Conservation (phyloP, 2,329 filamentous ascomycete species). For the Colletotrichum sp. region DNA sequence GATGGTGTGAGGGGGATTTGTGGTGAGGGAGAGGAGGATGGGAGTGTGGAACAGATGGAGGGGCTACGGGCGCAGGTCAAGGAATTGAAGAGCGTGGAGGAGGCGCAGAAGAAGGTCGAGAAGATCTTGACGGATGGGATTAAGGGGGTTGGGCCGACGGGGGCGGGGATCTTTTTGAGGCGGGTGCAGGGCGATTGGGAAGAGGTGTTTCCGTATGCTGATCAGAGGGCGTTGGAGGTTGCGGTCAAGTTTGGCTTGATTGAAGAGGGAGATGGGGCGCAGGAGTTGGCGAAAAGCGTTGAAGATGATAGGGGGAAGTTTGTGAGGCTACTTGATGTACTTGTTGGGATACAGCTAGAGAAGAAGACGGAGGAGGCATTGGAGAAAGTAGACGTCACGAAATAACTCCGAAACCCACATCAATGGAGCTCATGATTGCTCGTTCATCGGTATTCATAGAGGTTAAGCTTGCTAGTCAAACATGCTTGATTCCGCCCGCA, state of each 20-base stretch:
- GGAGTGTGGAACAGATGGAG: not conserved
- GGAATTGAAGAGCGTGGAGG: fast-evolving
- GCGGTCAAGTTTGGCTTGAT: not conserved
- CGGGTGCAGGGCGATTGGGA: not conserved
- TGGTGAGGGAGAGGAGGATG: not conserved
- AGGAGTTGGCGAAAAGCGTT: not conserved
- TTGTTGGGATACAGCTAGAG: constrained; percentile 1
- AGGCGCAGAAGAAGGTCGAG: not conserved
- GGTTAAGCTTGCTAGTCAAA: not conserved
- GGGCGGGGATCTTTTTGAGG: not conserved
- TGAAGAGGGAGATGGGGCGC: not conserved
- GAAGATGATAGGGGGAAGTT: not conserved
- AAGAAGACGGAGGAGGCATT: not conserved
- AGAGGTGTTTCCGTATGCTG: not conserved
- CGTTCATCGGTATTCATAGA: constrained; percentile 10
- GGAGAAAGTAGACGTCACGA: not conserved
- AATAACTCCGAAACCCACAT: fast-evolving
- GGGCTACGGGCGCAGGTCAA: not conserved
- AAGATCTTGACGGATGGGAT: not conserved
- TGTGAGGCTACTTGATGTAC: constrained; percentile 1
- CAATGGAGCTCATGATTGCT: not conserved
- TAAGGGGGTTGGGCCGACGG: not conserved
- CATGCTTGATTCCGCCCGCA: not conserved
- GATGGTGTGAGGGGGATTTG: not conserved
- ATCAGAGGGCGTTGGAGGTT: not conserved